Evolutionary conservation across 805 yeast genomes (phyloP).

Genomic region (Kazachstania kunashirensis): DNA sequence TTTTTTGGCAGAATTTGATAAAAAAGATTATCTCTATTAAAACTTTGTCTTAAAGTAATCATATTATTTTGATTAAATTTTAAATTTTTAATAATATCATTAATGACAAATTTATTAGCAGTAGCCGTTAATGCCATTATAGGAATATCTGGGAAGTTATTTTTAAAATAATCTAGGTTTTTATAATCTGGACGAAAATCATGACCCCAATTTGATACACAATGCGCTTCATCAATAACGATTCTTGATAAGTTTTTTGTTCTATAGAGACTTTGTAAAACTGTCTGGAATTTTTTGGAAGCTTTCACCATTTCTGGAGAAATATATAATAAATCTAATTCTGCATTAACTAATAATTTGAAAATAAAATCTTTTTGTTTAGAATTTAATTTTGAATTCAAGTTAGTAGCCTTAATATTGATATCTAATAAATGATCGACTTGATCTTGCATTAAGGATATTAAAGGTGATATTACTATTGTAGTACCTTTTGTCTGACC

Average conservation of each 20-base stretch:
- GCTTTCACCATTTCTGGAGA: constrained; percentile 92
- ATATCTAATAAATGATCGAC: constrained; percentile 65
- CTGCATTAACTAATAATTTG: constrained; percentile 52
- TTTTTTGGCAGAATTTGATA: constrained; percentile 69
- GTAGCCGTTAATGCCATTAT: constrained; percentile 96
- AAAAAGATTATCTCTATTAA: constrained; percentile 76
- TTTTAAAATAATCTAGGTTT: constrained; percentile 62
- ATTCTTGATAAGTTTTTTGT: constrained; percentile 62
- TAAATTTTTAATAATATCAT: constrained; percentile 77
- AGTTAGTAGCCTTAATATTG: constrained; percentile 75
- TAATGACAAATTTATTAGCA: constrained; percentile 80
- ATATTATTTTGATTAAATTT: constrained; percentile 42
- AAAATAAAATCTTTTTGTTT: constrained; percentile 56
- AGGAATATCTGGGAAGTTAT: constrained; percentile 69
- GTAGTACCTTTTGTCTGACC: constrained; percentile 80
- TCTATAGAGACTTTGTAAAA: constrained; percentile 48
- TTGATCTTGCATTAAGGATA: constrained; percentile 96
- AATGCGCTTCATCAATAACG: constrained; percentile 95
- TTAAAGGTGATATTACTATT: constrained; percentile 85
- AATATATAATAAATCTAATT: constrained; percentile 66
- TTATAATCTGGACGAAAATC: constrained; percentile 96
- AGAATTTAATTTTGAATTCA: constrained; percentile 63
- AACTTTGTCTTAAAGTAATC: constrained; percentile 73
- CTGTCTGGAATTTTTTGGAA: constrained; percentile 55
- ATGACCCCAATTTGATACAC: constrained; percentile 98